Percentiles rank a stretch among this genome's conserved stretches.
phyloP scores from a whole-genome alignment of 495 filamentous ascomycete species.

The Tetracladium setigerum region DNA sequence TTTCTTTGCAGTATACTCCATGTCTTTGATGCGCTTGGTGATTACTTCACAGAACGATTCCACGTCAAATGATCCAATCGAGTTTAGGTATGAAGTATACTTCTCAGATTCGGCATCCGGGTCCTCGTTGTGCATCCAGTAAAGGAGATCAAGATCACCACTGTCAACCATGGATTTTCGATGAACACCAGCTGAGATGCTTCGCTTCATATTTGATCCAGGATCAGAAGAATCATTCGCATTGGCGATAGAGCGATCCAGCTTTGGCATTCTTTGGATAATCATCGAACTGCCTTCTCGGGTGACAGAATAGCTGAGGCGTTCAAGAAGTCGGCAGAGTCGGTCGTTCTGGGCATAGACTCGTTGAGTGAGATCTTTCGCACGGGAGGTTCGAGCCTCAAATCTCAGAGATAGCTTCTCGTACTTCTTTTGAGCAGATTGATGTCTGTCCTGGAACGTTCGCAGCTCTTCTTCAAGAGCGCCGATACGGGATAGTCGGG shows the following conservation, averaged over 20 bases:
- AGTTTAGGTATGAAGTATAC: constrained; percentile 63
- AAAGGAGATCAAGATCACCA: constrained; percentile 56
- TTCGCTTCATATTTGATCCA: constrained; percentile 51
- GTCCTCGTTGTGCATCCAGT: constrained; percentile 70
- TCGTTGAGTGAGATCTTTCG: constrained; percentile 75
- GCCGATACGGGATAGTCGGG: constrained; percentile 55
- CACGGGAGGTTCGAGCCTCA: constrained; percentile 55
- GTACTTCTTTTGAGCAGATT: constrained; percentile 40
- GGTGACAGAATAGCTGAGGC: constrained; percentile 72
- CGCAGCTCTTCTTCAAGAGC: constrained; percentile 60
- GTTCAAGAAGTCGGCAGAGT: constrained; percentile 69
- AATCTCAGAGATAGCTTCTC: constrained; percentile 42
- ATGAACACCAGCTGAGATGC: constrained; percentile 23
- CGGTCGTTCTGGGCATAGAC: constrained; percentile 73
- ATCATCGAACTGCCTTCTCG: constrained; percentile 65
- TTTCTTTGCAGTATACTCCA: constrained; percentile 82
- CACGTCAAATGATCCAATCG: constrained; percentile 68
- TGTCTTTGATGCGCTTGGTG: constrained; percentile 79
- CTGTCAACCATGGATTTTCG: constrained; percentile 35
- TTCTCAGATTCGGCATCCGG: constrained; percentile 57
- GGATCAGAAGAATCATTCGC: constrained; percentile 51
- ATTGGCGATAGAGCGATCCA: constrained; percentile 42
- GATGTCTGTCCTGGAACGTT: constrained; percentile 48
- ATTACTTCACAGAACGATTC: constrained; percentile 75
- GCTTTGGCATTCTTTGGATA: constrained; percentile 67